Conservation (phyloP, 805 yeast species). For the Torulaspora gathmanii region DNA sequence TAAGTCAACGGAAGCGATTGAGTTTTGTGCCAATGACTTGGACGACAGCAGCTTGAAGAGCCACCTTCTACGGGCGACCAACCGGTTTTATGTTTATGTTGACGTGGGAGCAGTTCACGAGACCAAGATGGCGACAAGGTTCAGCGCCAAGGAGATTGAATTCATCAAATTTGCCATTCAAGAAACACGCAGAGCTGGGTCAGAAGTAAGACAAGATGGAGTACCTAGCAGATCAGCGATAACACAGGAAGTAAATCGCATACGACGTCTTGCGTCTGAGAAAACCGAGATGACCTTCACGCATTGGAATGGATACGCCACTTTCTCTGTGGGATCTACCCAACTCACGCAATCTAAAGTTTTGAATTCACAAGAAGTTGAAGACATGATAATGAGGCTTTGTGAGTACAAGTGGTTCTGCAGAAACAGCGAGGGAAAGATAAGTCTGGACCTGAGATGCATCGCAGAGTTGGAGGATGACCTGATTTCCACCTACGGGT, state of each 20-base stretch:
- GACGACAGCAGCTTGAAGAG: background rate
- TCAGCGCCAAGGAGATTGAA: slow-evolving; percentile 26
- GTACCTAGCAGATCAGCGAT: slow-evolving; percentile 1
- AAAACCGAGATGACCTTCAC: background rate
- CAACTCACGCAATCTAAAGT: slow-evolving; percentile 18
- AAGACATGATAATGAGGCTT: slow-evolving; percentile 18
- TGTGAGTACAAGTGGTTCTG: slow-evolving; percentile 31
- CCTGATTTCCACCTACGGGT: slow-evolving; percentile 15
- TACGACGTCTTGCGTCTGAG: slow-evolving; percentile 11
- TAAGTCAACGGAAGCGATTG: slow-evolving; percentile 5
- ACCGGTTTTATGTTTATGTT: slow-evolving; percentile 27
- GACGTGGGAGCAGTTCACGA: slow-evolving; percentile 25
- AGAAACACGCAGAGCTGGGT: slow-evolving; percentile 11
- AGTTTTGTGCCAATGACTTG: background rate
- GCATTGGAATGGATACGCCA: slow-evolving; percentile 16
- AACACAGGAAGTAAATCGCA: slow-evolving; percentile 17
- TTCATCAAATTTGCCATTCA: slow-evolving; percentile 31
- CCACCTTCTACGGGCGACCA: slow-evolving; percentile 12
- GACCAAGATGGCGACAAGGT: slow-evolving; percentile 29
- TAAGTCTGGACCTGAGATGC: slow-evolving; percentile 27
- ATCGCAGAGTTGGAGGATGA: slow-evolving; percentile 28
- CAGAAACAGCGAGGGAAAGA: slow-evolving; percentile 20
- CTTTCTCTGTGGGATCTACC: slow-evolving; percentile 23
- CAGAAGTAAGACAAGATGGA: background rate
- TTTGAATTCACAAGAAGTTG: slow-evolving; percentile 22